phyloP scores from a whole-genome alignment of 78 protist genomes.

The Salpingoeca rosetta region DNA sequence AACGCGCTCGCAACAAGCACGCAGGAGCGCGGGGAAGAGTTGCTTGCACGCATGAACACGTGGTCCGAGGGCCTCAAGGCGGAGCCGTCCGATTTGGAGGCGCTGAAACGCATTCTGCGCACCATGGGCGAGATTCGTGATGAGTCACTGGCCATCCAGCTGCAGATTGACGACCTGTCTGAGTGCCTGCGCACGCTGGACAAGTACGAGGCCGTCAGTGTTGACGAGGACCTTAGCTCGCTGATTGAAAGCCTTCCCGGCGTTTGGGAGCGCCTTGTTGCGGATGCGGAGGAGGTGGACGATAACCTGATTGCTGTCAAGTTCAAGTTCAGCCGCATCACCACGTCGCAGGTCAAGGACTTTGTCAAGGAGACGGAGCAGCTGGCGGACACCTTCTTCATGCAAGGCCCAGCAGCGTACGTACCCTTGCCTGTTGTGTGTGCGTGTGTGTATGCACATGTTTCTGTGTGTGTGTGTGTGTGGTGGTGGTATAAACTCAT shows the following conservation, averaged over 20 bases:
- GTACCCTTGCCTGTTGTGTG: too few relatives aligned
- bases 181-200: slow-evolving; percentile 44
- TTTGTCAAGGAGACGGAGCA: background rate
- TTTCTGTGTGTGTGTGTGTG: too few relatives aligned
- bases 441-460: too few relatives aligned
- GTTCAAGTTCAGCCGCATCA: slow-evolving; percentile 43
- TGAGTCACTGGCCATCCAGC: slow-evolving; percentile 39
- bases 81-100: slow-evolving; percentile 49
- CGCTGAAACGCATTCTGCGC: slow-evolving; percentile 49
- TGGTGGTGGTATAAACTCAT: too few relatives aligned
- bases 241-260: background rate
- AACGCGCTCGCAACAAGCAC: slow-evolving; percentile 1
- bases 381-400: slow-evolving; percentile 18
- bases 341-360: slow-evolving; percentile 28
- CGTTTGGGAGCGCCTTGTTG: slow-evolving; percentile 20
- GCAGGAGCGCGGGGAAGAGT: background rate
- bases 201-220: slow-evolving; percentile 19
- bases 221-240: slow-evolving; percentile 9
- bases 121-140: slow-evolving; percentile 35
- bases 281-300: slow-evolving; percentile 16
- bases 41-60: slow-evolving; percentile 9
- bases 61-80: slow-evolving; percentile 8
- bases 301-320: slow-evolving; percentile 23
- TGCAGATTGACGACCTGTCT: slow-evolving; percentile 24
- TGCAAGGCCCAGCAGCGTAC: slow-evolving; percentile 11